These are phyloP conservation scores for Penicillium sp. DNA, from an alignment of 2,329 filamentous ascomycete genomes.

Conservation along the genomic window DNA sequence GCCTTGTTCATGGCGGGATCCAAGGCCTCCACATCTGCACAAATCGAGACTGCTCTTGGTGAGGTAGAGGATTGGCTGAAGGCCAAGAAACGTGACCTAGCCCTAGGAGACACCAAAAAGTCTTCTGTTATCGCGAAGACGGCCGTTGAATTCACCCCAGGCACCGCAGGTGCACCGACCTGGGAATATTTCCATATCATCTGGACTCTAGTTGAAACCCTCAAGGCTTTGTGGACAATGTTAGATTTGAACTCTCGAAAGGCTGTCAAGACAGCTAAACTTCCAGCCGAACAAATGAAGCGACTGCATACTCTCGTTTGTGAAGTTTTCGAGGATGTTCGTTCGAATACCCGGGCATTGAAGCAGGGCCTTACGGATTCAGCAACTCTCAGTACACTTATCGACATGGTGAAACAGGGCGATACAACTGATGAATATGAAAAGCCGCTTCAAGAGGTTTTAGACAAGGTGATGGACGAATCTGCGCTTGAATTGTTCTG, in stretches of 20 bases:
- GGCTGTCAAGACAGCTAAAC: constrained; percentile 30
- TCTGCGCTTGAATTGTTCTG: constrained; percentile 45
- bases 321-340: constrained; percentile 36
- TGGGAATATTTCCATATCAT: constrained; percentile 45
- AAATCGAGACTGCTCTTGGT: constrained; percentile 30
- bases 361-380: constrained; percentile 41
- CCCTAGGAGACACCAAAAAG: constrained; percentile 18
- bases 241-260: constrained; percentile 33
- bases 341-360: constrained; percentile 36
- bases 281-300: constrained; percentile 38
- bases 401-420: constrained; percentile 38
- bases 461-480: constrained; percentile 40
- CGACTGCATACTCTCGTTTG: constrained; percentile 25
- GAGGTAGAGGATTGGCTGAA: constrained; percentile 35
- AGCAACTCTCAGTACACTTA: constrained; percentile 43
- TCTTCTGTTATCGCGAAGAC: constrained; percentile 26
- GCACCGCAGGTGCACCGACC: constrained; percentile 33
- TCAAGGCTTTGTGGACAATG: constrained; percentile 41
- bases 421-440: constrained; percentile 23
- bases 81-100: constrained; percentile 25
- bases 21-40: constrained; percentile 30
- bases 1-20: constrained; percentile 36
- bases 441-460: constrained; percentile 28
- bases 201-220: constrained; percentile 42
- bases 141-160: constrained; percentile 26